Conservation (phyloP, 805 yeast genomes). For the Middelhovenomyces tepae region DNA sequence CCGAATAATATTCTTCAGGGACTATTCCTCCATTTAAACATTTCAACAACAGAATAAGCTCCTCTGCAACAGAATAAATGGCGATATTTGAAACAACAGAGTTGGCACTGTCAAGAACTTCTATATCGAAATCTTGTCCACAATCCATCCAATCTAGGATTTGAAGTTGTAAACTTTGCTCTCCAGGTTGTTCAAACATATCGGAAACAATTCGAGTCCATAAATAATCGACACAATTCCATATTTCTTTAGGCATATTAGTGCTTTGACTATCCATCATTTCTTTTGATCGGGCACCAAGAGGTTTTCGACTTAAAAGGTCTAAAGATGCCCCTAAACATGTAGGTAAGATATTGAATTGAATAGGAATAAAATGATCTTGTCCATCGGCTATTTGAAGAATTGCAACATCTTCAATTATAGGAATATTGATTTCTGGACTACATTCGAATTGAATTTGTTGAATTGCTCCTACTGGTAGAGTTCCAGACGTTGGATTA, state of each 20-base stretch:
- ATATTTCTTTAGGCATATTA: constrained; percentile 29
- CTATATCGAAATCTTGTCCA: constrained; percentile 24
- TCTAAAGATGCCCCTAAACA: constrained; percentile 27
- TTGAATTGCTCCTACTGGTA: constrained; percentile 23
- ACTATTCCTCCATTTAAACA: constrained; percentile 36
- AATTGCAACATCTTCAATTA: constrained; percentile 20
- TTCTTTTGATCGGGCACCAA: constrained; percentile 18
- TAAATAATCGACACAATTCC: constrained; percentile 28
- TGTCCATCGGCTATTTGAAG: constrained; percentile 24
- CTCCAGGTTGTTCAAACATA: constrained; percentile 18
- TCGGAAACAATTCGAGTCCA: constrained; percentile 19
- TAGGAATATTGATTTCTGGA: constrained; percentile 9
- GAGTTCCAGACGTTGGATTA: constrained; percentile 25
- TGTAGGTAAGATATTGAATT: constrained; percentile 23
- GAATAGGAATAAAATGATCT: constrained; percentile 24
- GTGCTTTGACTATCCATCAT: constrained; percentile 10
- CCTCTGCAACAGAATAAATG: constrained; percentile 33
- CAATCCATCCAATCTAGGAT: constrained; percentile 29
- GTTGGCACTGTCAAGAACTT: constrained; percentile 23
- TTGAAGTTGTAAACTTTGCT: constrained; percentile 18
- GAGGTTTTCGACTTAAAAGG: constrained; percentile 15
- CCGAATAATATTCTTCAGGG: constrained; percentile 23
- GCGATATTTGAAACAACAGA: too few relatives aligned
- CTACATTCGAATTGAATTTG: constrained; percentile 10
- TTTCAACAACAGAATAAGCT: constrained; percentile 23